Percentiles rank a stretch among this genome's conserved stretches.
These are phyloP conservation scores for Mortierella claussenii DNA, from an alignment of 192 early-diverging fungal genomes.

Conservation along the genomic window DNA sequence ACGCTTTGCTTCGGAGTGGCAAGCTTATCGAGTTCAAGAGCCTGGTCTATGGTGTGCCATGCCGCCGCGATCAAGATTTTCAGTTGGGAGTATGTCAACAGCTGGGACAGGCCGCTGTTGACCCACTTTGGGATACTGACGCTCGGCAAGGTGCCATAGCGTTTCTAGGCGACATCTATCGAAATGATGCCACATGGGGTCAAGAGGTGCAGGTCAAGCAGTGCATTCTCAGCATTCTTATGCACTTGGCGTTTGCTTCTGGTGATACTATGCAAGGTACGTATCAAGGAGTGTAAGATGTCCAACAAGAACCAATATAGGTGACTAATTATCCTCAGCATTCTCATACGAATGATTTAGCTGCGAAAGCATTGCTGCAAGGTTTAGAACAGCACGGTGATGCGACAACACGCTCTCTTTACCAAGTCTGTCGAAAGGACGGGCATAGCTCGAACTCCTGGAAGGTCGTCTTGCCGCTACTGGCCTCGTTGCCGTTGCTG, in stretches of 20 bases:
- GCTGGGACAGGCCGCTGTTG: background rate
- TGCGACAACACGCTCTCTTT: background rate
- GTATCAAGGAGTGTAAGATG: background rate
- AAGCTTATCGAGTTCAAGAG: background rate
- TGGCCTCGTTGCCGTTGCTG: background rate
- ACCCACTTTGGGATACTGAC: background rate
- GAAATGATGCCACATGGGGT: background rate
- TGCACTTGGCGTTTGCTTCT: background rate
- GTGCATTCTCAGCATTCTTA: conserved; percentile 1
- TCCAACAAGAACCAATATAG: background rate
- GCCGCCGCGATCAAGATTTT: conserved; percentile 1
- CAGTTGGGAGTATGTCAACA: conserved; percentile 9
- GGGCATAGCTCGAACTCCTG: background rate
- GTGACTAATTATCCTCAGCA: background rate
- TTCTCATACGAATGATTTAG: background rate
- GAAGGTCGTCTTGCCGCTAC: background rate
- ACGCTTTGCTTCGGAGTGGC: background rate
- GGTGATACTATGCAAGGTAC: background rate
- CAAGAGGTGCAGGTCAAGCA: background rate
- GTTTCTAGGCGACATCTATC: background rate
- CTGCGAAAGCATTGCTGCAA: background rate
- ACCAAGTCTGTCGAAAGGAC: no score
- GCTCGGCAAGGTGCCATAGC: background rate
- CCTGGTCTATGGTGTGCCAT: background rate
- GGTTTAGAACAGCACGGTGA: background rate